Percentiles rank a stretch among this genome's conserved stretches.
Conservation (phyloP, 108 stramenopile species). For the Schizochytrium sp. region DNA sequence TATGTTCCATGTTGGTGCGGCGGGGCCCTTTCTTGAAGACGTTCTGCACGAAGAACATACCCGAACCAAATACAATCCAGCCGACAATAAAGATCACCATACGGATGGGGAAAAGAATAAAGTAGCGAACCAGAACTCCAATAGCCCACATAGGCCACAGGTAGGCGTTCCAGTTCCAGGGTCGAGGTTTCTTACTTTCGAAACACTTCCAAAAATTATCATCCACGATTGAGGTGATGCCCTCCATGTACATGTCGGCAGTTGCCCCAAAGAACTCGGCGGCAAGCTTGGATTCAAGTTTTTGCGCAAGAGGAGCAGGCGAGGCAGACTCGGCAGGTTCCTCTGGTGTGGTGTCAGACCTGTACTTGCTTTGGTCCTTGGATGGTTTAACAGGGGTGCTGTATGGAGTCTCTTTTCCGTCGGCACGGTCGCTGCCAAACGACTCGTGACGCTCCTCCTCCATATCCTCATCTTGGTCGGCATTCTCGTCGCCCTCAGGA, state of each 20-base stretch:
- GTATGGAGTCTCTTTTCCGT: background rate
- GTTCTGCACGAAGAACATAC: background rate
- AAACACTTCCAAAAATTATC: slow-evolving; percentile 63
- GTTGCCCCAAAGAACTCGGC: slow-evolving; percentile 2
- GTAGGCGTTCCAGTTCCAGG: slow-evolving; percentile 67
- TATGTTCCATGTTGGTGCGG: slow-evolving; percentile 6
- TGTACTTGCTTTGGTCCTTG: background rate
- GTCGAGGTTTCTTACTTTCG: slow-evolving; percentile 10
- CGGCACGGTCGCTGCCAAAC: background rate
- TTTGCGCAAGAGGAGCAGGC: background rate
- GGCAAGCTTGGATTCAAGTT: background rate
- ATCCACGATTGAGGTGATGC: slow-evolving; percentile 49
- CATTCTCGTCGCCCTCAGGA: slow-evolving; percentile 54
- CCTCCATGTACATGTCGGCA: slow-evolving; percentile 57
- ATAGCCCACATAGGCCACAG: slow-evolving; percentile 60
- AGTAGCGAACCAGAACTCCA: slow-evolving; percentile 63
- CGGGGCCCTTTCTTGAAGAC: background rate
- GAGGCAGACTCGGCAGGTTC: background rate
- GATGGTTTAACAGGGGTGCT: background rate
- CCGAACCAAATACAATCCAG: slow-evolving; percentile 48
- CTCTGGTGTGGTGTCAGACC: background rate
- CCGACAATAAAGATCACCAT: background rate
- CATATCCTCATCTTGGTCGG: background rate
- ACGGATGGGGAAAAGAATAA: slow-evolving; percentile 63
- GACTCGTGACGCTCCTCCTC: background rate